Evolutionary conservation across 1,284 basidiomycete genomes (phyloP).

Genomic region (Hypsizygus ulmarius): DNA sequence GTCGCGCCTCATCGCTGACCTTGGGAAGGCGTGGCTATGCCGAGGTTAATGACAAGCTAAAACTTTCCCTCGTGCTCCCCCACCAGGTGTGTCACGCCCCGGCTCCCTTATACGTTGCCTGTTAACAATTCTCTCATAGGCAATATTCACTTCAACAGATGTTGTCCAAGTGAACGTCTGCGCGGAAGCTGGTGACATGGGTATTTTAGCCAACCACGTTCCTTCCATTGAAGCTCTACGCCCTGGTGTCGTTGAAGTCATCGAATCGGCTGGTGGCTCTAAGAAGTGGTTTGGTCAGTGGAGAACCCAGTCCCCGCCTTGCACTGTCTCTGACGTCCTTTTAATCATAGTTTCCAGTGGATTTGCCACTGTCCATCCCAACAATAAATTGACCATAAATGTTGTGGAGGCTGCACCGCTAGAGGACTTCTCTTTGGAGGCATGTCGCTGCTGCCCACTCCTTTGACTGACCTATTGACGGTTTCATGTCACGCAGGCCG

Average conservation of each 20-base stretch:
- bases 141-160: conserved; percentile 83
- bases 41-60: conserved; percentile 83
- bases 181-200: conserved; percentile 96
- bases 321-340: neutral
- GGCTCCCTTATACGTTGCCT: conserved; percentile 8
- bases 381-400: conserved; percentile 96
- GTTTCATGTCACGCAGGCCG: conserved; percentile 56
- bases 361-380: conserved; percentile 97
- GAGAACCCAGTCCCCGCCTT: neutral
- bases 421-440: conserved; percentile 88
- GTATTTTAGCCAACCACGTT: conserved; percentile 96
- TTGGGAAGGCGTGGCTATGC: conserved; percentile 81
- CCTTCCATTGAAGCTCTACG: conserved; percentile 90
- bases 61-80: conserved; percentile 86
- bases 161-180: conserved; percentile 94
- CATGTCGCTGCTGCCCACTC: conserved; percentile 31
- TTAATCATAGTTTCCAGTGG: conserved; percentile 83
- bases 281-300: conserved; percentile 96
- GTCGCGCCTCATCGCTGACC: conserved; percentile 53
- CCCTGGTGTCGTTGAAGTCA: conserved; percentile 90
- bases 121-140: conserved; percentile 42
- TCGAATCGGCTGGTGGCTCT: conserved; percentile 72
- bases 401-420: conserved; percentile 95
- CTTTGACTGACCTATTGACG: neutral
- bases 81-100: conserved; percentile 72